Conservation (phyloP, 192 early-diverging fungal genomes). For the Umbelopsis sp. region DNA sequence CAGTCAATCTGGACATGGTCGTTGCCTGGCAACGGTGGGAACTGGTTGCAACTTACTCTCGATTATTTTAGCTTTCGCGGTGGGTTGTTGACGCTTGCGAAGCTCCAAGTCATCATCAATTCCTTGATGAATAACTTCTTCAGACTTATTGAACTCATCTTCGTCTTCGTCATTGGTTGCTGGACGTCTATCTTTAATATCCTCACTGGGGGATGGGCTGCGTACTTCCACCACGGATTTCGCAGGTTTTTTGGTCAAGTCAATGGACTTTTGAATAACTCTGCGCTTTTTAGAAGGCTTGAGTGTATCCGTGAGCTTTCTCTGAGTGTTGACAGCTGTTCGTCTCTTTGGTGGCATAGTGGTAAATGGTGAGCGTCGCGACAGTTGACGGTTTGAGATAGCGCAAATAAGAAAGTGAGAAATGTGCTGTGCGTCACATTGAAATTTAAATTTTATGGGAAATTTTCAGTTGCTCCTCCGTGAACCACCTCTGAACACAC, state of each 20-base stretch:
- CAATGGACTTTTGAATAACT: slow-evolving; percentile 13
- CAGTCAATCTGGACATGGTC: neutral
- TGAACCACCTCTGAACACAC: neutral
- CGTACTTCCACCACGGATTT: neutral
- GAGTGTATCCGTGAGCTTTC: neutral
- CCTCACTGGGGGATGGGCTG: neutral
- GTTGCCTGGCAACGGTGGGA: neutral
- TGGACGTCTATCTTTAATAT: neutral
- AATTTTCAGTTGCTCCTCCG: too few species aligned
- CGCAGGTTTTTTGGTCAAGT: neutral
- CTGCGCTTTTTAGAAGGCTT: slow-evolving; percentile 7
- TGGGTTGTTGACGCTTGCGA: neutral
- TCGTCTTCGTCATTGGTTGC: neutral
- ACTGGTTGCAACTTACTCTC: slow-evolving; percentile 1
- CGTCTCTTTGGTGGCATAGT: slow-evolving; percentile 9
- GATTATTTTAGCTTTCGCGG: slow-evolving; percentile 1
- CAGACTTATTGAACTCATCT: neutral
- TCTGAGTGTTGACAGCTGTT: neutral
- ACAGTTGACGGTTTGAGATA: slow-evolving; percentile 15
- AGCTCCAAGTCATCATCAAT: slow-evolving; percentile 12
- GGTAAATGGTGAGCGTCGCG: slow-evolving; percentile 3
- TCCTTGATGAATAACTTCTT: neutral
- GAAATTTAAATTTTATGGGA: too few species aligned
- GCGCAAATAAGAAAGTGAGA: neutral
- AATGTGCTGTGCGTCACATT: too few species aligned